phyloP scores from a whole-genome alignment of 2,329 filamentous ascomycete genomes.

The Pseudogymnoascus sp. region DNA sequence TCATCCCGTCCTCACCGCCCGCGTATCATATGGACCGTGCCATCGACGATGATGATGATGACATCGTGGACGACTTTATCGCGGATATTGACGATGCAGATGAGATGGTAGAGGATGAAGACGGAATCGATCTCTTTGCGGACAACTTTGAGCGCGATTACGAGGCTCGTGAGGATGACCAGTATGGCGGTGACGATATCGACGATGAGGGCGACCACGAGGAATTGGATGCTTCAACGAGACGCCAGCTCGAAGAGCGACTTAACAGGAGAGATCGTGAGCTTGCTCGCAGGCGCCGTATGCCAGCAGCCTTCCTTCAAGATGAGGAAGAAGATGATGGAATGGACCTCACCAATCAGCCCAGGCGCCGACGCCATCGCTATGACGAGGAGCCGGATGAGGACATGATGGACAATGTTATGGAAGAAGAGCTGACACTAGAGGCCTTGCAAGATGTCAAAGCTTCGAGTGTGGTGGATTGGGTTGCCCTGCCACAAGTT shows the following conservation, averaged over 20 bases:
- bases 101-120: conserved; percentile 73
- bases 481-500: conserved; percentile 85
- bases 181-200: conserved; percentile 63
- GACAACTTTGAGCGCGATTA: conserved; percentile 69
- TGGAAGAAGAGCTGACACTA: conserved; percentile 90
- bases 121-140: conserved; percentile 71
- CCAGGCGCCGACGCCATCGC: conserved; percentile 73
- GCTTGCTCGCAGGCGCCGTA: conserved; percentile 56
- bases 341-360: conserved; percentile 77
- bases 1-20: conserved; percentile 59
- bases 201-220: conserved; percentile 74
- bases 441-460: conserved; percentile 92
- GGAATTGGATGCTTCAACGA: conserved; percentile 56
- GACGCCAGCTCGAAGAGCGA: conserved; percentile 65
- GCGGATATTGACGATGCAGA: conserved; percentile 72
- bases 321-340: conserved; percentile 82
- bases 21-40: conserved; percentile 57
- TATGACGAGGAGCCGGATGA: conserved; percentile 95
- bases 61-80: conserved; percentile 63
- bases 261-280: conserved; percentile 69
- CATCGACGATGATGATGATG: conserved; percentile 60
- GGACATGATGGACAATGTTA: conserved; percentile 84
- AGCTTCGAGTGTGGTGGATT: conserved; percentile 85
- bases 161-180: conserved; percentile 57
- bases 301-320: conserved; percentile 67